Base-by-base conservation (phyloP, 75 land plant species). In the Larix kaempferi region DNA sequence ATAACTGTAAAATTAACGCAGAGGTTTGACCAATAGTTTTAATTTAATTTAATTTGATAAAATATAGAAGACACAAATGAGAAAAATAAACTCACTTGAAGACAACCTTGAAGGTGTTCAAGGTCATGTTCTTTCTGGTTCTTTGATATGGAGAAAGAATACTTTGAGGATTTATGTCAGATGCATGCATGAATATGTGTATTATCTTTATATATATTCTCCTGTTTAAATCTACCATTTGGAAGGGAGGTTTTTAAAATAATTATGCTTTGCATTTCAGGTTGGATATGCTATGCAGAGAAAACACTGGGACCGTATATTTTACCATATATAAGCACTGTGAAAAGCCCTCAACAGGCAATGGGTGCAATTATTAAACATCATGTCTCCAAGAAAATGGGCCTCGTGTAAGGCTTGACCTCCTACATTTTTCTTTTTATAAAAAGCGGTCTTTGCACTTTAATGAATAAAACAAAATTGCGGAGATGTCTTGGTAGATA, bases 231-330 rank as follows among this genome's bases (percentile, higher is more conserved):
- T 2, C 14, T 37, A 72, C 74, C 14, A 72, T 29, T 72, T 72
- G 33, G 21, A n/a, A 10, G 10, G 19, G 26, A 62, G 25, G 17
- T 62, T 56, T 75, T 4, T 75, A n/a, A 41, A 44, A 56, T 44
- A 66, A 25, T 39, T 49, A 69, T 54, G 59, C 69, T 79, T 17
- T 71, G 52, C 22, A 21, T 58, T 75, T n/a, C 79, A 96, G 99
- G 99, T 77, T 98, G 99, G 99, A 89, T 98, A 72, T 95, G 98
- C 82, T 98, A 98, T 90, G 98, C 99, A 65, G 99, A 98, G 78
- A 98, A 98, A 80, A 95, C 95, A 22, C 93, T 93, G 82, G 99
- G 95, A 52, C 85, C 98, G 37, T 92, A 87, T 73, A 91, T 98
- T 57, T 83, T 98, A 52, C 98, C 98, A 27, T 86, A 91, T 82